Percentiles rank a stretch among this genome's conserved stretches.
phyloP scores from a whole-genome alignment of 306 rosid species.

The Lithocarpus polystachyus region DNA sequence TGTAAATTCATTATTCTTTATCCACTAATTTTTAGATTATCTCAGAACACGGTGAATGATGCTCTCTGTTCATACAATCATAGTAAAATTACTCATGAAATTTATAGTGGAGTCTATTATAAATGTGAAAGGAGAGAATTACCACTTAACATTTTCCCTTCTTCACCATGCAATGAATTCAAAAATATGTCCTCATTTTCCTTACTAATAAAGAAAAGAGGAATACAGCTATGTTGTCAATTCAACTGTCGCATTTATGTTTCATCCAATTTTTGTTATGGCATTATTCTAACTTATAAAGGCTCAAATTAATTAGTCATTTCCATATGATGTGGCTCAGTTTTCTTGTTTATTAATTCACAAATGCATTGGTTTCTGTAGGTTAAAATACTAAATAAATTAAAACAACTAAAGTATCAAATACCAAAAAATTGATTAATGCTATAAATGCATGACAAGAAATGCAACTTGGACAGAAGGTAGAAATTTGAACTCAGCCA shows the following conservation, averaged over 20 bases:
- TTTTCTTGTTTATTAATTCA: neutral
- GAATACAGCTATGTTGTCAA: neutral
- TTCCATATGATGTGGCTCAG: neutral
- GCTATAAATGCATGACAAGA: too few relatives aligned
- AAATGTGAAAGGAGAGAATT: accelerated
- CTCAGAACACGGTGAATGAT: accelerated
- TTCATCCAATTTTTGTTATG: neutral
- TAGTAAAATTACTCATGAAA: accelerated
- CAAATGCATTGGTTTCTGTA: neutral
- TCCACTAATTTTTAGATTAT: too few relatives aligned
- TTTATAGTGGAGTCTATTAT: accelerated
- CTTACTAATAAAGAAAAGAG: neutral
- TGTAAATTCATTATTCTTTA: neutral
- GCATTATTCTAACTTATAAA: neutral
- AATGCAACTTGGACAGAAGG: too few relatives aligned
- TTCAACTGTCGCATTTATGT: neutral
- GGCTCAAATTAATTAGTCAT: neutral
- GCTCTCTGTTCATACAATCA: accelerated
- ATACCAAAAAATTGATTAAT: neutral
- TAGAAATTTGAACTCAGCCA: too few relatives aligned
- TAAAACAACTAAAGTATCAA: neutral
- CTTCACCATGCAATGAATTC: neutral
- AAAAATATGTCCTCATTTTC: neutral
- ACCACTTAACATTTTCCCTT: accelerated
- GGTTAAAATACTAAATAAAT: too few relatives aligned